Conservation (phyloP, 2,329 filamentous ascomycete species). For the Aureobasidium sp. region DNA sequence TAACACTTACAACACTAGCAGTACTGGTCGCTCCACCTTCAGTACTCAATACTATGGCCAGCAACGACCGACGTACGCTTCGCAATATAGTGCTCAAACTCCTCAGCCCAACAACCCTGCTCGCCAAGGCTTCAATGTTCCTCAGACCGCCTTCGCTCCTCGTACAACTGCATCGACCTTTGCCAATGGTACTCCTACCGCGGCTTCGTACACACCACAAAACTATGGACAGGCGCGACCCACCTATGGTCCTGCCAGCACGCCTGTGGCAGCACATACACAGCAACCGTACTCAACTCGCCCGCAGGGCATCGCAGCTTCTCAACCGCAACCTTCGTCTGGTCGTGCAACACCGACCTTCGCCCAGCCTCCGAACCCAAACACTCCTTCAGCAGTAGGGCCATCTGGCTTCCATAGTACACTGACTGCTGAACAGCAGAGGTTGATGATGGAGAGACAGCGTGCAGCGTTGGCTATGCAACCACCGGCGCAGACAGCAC, state of each 20-base stretch:
- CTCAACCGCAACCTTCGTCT: constrained; percentile 19
- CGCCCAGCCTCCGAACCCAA: constrained; percentile 20
- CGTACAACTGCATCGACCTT: constrained; percentile 15
- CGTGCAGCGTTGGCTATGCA: constrained; percentile 28
- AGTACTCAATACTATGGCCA: not conserved
- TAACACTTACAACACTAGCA: not conserved
- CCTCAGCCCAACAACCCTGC: constrained; percentile 3
- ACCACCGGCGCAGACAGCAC: constrained; percentile 15
- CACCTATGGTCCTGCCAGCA: not conserved
- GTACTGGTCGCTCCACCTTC: not conserved
- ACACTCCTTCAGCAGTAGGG: constrained; percentile 14
- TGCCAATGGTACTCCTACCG: constrained; percentile 4
- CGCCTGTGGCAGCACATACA: not conserved
- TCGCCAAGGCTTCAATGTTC: not conserved
- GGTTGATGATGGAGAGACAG: constrained; percentile 29
- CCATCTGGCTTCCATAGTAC: constrained; percentile 22
- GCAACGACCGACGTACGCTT: not conserved
- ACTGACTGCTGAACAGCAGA: constrained; percentile 27
- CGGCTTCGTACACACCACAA: not conserved
- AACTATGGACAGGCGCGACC: constrained; percentile 8
- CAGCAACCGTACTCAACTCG: not conserved
- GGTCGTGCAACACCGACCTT: constrained; percentile 22
- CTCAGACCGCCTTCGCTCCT: constrained; percentile 1
- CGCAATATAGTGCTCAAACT: constrained; percentile 1
- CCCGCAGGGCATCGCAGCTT: not conserved